Base-by-base conservation (phyloP, 257 asterid species). In the Leonotis leonurus region DNA sequence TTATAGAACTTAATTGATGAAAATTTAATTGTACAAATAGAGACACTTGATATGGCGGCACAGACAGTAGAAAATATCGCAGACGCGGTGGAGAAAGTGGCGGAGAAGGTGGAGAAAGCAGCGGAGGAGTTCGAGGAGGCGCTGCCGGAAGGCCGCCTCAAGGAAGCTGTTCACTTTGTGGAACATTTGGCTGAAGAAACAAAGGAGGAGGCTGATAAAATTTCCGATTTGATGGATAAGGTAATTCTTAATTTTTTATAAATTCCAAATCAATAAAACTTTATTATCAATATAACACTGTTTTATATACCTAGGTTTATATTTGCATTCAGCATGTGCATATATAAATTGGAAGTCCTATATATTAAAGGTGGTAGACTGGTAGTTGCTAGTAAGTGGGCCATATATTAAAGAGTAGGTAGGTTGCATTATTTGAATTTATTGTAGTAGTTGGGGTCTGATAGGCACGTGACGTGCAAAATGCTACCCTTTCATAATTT, bases 141-240 rank as follows among this genome's bases (percentile, higher is more conserved):
- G 30, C 65, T 80, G 51, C 80, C 80, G 11, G 78, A 76, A 2
- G 77, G 82, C 11, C 68, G 54, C 0, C 60, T 80, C 1, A 73
- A 73, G 54, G 17, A 55, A 5, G 37, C 62, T 8, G 85, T 65
- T 20, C 48, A 14, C 21, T 35, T 14, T 25, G 76, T 80, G 1
- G 80, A 76, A 54, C 59, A 48, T 27, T 5, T 76, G 39, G 82
- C 80, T 16, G 81, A 80, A 55, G 78, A 71, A 53, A 70, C 82
- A 0, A 65, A 62, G 1, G 69, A 73, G 60, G 82, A 66, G 60
- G 84, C 84, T 12, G 77, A 73, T 6, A 57, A 65, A 18, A 72
- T 64, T 4, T 73, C 73, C 43, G 79, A 77, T 56, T 64, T 77
- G 56, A 77, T 77, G 77, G 82, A 75, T 20, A 73, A 70, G 85